Evolutionary conservation across 306 rosid species (phyloP).

Genomic region (Gastrolobium bilobum): DNA sequence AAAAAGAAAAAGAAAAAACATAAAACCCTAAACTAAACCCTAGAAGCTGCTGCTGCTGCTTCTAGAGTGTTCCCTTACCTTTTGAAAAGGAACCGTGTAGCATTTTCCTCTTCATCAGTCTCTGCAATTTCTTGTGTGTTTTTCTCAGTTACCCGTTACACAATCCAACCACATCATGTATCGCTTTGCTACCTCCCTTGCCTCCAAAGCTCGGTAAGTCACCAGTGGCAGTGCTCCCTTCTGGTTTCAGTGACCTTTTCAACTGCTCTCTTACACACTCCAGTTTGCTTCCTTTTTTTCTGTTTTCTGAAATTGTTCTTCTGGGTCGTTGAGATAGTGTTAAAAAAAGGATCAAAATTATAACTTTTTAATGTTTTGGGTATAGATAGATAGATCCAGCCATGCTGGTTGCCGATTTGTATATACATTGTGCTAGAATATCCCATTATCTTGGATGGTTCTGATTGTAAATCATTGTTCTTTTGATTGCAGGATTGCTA

Average conservation of each 20-base stretch:
- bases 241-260: not conserved
- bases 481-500: conserved; percentile 63
- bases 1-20: not conserved
- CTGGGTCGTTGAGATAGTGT: not conserved
- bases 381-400: conserved; percentile 39
- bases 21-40: conserved; percentile 94
- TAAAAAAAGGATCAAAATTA: conserved; percentile 9
- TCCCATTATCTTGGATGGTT: not conserved
- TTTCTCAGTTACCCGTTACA: not conserved
- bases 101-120: not conserved
- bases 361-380: not conserved
- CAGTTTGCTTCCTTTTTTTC: not conserved
- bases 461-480: conserved; percentile 9
- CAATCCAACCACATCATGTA: conserved; percentile 60
- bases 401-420: not conserved
- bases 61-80: conserved; percentile 76
- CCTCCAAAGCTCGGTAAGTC: conserved; percentile 83
- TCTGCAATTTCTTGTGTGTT: conserved; percentile 26
- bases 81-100: conserved; percentile 51
- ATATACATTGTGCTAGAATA: not conserved
- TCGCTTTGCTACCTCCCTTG: conserved; percentile 84
- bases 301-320: not conserved
- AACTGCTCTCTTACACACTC: not conserved
- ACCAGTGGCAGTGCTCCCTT: not conserved
- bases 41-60: conserved; percentile 49